phyloP scores from a whole-genome alignment of 1,284 basidiomycete species.

The Grifola frondosa region DNA sequence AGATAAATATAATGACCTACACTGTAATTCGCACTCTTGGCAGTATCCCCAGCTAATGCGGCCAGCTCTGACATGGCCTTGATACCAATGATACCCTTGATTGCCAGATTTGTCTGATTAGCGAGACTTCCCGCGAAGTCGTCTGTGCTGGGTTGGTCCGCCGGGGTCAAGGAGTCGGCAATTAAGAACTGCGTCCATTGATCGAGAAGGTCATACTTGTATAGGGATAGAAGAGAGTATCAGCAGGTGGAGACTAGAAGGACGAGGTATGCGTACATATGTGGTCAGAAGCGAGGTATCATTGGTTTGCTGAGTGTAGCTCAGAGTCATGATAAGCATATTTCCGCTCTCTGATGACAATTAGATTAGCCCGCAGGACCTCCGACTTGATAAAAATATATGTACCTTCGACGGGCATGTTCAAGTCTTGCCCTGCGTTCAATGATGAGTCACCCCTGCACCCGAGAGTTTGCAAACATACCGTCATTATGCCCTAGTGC shows the following conservation, averaged over 20 bases:
- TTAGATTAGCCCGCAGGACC: background rate
- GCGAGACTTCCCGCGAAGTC: slow-evolving; percentile 55
- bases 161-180: slow-evolving; percentile 56
- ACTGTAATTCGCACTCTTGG: slow-evolving; percentile 51
- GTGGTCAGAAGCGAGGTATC: slow-evolving; percentile 50
- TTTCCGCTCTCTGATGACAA: slow-evolving; percentile 55
- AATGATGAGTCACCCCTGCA: background rate
- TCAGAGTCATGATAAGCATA: slow-evolving; percentile 70
- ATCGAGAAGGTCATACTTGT: slow-evolving; percentile 50
- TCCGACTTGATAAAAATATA: background rate
- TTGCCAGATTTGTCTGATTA: slow-evolving; percentile 73
- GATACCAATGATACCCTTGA: slow-evolving; percentile 72
- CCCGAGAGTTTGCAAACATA: slow-evolving; percentile 6
- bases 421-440: slow-evolving; percentile 43
- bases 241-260: slow-evolving; percentile 1
- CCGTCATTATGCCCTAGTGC: slow-evolving; percentile 57
- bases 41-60: slow-evolving; percentile 45
- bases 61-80: slow-evolving; percentile 60
- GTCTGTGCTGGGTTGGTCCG: slow-evolving; percentile 63
- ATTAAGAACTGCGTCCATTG: slow-evolving; percentile 73
- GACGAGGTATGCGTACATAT: slow-evolving; percentile 46
- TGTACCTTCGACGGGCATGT: slow-evolving; percentile 56
- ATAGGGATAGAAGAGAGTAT: background rate
- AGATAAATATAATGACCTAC: slow-evolving; percentile 35
- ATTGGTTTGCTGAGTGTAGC: slow-evolving; percentile 57